Evolutionary conservation across 345 rosid species (phyloP).

Genomic region (Citropsis articulata): DNA sequence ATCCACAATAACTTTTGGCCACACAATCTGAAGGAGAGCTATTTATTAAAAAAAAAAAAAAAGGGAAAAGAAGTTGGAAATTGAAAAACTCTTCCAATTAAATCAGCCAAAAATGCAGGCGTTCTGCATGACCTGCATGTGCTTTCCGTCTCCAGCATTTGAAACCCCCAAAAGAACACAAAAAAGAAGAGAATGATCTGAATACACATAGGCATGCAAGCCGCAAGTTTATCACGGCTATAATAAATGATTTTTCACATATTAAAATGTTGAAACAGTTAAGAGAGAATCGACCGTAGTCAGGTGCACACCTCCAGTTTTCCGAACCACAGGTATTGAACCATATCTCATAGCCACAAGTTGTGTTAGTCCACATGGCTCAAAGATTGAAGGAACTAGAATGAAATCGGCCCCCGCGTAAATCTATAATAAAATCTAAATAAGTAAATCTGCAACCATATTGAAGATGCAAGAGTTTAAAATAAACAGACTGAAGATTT

Average conservation of each 20-base stretch:
- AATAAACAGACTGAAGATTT: background rate
- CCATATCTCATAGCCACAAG: slow-evolving; percentile 95
- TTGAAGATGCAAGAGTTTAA: background rate
- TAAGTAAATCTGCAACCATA: background rate
- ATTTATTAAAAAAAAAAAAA: too few relatives aligned
- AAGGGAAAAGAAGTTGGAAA: background rate
- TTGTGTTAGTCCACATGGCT: slow-evolving; percentile 96
- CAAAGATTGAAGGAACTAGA: slow-evolving; percentile 90
- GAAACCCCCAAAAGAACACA: background rate
- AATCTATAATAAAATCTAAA: slow-evolving; percentile 40
- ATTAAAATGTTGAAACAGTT: background rate
- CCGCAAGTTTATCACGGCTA: background rate
- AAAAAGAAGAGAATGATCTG: background rate
- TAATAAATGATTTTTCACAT: background rate
- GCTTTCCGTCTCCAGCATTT: background rate
- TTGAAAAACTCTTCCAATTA: background rate
- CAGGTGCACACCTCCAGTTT: slow-evolving; percentile 72
- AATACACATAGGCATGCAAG: background rate
- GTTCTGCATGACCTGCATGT: background rate
- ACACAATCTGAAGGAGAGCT: background rate
- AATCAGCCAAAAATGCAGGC: background rate
- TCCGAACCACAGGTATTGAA: slow-evolving; percentile 79
- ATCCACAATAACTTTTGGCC: background rate
- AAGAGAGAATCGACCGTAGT: background rate
- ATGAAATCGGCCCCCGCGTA: slow-evolving; percentile 94